These are phyloP conservation scores for Lepidium campestre DNA, from an alignment of 441 rosid species.

Conservation along the genomic window DNA sequence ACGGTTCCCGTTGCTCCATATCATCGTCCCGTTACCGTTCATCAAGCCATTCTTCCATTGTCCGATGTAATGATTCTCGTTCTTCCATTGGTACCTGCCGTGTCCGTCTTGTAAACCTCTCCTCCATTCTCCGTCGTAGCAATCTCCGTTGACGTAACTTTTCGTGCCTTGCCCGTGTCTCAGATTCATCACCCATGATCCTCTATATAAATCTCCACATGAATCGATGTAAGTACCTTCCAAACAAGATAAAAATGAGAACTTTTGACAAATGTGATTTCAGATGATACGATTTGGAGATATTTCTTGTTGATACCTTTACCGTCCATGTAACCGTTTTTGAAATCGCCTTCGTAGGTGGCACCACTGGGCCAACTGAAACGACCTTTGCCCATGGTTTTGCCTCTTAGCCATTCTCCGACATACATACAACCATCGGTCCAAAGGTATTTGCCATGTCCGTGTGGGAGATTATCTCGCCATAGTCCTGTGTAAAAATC, in stretches of 20 bases:
- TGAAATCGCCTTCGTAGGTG: slow-evolving; percentile 93
- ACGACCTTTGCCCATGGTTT: slow-evolving; percentile 78
- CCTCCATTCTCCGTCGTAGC: slow-evolving; percentile 86
- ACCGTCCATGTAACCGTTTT: slow-evolving; percentile 85
- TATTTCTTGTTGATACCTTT: slow-evolving; percentile 31
- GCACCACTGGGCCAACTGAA: slow-evolving; percentile 96
- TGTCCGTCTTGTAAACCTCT: slow-evolving; percentile 83
- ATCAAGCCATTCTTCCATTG: slow-evolving; percentile 76
- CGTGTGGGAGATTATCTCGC: slow-evolving; percentile 62
- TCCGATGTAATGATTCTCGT: slow-evolving; percentile 70
- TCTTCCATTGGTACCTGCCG: slow-evolving; percentile 86
- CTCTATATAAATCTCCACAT: slow-evolving; percentile 62
- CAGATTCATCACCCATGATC: slow-evolving; percentile 84
- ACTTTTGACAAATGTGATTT: not conserved
- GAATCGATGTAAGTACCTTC: slow-evolving; percentile 59
- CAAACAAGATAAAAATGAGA: not conserved
- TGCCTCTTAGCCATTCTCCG: slow-evolving; percentile 84
- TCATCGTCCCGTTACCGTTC: slow-evolving; percentile 77
- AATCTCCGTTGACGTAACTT: slow-evolving; percentile 67
- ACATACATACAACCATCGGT: slow-evolving; percentile 92
- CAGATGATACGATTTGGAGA: not conserved
- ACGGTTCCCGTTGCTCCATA: slow-evolving; percentile 74
- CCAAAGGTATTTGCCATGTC: slow-evolving; percentile 85
- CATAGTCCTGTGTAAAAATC: slow-evolving; percentile 84
- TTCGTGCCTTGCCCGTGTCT: slow-evolving; percentile 75